Evolutionary conservation across 1,284 basidiomycete species (phyloP).

Genomic region (Chalciporus sp.): DNA sequence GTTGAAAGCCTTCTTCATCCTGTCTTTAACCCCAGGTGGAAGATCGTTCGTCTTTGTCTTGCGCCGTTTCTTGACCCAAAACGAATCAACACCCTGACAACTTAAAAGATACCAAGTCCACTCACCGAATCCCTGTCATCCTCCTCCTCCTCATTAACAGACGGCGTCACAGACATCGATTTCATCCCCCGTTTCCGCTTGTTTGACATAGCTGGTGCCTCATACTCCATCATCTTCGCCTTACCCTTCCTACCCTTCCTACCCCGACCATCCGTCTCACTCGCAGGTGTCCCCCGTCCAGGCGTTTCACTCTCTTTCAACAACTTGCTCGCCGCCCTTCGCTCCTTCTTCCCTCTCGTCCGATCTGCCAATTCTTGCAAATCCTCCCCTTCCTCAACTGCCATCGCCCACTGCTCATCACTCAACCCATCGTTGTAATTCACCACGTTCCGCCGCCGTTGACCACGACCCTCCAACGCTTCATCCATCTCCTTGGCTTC

Average conservation of each 20-base stretch:
- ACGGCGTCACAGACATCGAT: constrained; percentile 77
- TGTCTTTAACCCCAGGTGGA: constrained; percentile 59
- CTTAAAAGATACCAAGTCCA: constrained; percentile 9
- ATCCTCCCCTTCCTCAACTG: constrained; percentile 88
- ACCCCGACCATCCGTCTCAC: constrained; percentile 60
- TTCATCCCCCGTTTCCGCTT: constrained; percentile 77
- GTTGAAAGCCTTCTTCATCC: constrained; percentile 85
- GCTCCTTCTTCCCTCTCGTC: constrained; percentile 62
- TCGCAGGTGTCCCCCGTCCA: constrained; percentile 60
- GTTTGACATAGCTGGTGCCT: constrained; percentile 46
- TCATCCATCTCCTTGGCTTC: constrained; percentile 70
- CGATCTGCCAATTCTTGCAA: constrained; percentile 74
- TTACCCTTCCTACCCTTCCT: constrained; percentile 72
- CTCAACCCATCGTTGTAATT: constrained; percentile 94
- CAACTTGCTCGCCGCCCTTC: constrained; percentile 55
- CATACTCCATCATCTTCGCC: constrained; percentile 55
- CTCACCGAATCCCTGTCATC: constrained; percentile 67
- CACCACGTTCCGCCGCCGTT: constrained; percentile 82
- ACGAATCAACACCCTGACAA: not conserved
- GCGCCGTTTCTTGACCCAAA: constrained; percentile 69
- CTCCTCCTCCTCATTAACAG: constrained; percentile 70
- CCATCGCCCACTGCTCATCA: constrained; percentile 93
- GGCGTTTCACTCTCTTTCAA: constrained; percentile 56
- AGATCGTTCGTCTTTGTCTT: constrained; percentile 64
- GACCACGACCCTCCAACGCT: constrained; percentile 78